Conservation (phyloP, 1,139 yeast species). For the Kodamaea fungicola region DNA sequence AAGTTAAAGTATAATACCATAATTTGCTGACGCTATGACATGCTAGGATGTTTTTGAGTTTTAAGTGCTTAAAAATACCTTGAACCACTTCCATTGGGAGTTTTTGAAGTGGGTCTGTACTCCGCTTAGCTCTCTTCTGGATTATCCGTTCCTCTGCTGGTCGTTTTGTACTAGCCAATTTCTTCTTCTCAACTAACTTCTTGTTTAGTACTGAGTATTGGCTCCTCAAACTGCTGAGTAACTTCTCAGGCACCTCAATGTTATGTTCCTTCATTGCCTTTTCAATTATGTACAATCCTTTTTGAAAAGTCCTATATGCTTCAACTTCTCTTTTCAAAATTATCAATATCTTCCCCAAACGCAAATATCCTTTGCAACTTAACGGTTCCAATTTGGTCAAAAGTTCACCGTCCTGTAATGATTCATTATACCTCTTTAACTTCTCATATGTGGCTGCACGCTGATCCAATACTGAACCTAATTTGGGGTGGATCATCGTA, state of each 20-base stretch:
- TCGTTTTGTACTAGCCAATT: not conserved
- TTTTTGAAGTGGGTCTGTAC: slow-evolving; percentile 25
- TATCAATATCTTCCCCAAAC: slow-evolving; percentile 47
- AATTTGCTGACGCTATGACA: slow-evolving; percentile 31
- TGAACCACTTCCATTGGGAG: slow-evolving; percentile 33
- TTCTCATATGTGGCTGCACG: slow-evolving; percentile 62
- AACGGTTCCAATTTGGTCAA: slow-evolving; percentile 49
- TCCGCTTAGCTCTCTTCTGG: slow-evolving; percentile 5
- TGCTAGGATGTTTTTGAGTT: slow-evolving; percentile 17
- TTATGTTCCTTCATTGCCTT: slow-evolving; percentile 22
- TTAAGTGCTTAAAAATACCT: slow-evolving; percentile 22
- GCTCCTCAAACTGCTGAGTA: slow-evolving; percentile 22
- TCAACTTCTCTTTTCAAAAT: slow-evolving; percentile 27
- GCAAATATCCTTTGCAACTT: slow-evolving; percentile 57
- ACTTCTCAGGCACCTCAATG: slow-evolving; percentile 24
- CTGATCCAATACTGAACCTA: slow-evolving; percentile 38
- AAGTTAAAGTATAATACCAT: slow-evolving; percentile 30
- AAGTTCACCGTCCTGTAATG: slow-evolving; percentile 43
- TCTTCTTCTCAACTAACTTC: slow-evolving; percentile 17
- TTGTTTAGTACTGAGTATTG: slow-evolving; percentile 24
- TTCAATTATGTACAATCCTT: slow-evolving; percentile 34
- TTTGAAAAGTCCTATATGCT: slow-evolving; percentile 41
- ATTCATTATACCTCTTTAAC: slow-evolving; percentile 33
- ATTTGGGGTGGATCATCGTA: slow-evolving; percentile 22
- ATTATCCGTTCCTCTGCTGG: slow-evolving; percentile 1